Evolutionary conservation across 306 rosid genomes (phyloP), one percentile per base, ranked within the genome.

Genomic region (Cicer pinnatifidum): DNA sequence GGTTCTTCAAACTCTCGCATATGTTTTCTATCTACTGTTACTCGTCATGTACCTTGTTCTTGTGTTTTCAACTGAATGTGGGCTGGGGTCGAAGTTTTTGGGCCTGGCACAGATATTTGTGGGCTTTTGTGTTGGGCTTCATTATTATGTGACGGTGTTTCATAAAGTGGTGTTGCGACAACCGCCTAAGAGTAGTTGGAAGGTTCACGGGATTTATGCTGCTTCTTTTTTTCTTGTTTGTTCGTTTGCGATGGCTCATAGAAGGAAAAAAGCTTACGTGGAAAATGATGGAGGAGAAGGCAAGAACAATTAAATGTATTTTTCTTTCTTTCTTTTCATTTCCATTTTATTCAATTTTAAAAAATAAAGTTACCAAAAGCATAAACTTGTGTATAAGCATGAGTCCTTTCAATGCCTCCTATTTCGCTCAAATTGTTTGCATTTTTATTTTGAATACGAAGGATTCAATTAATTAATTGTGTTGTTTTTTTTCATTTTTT

Each of bases 101-200:
- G 94, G 96, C 86, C 83, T 93, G 75, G 89, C 76, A 70, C 98
- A 93, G 58, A 71, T 77, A 0, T 75, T 89, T 0, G 86, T 93
- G 23, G 98, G 96, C 57, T 75, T 89, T 1, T 71, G 91, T 0
- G 84, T 93, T 4, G 98, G 98, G 46, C 80, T 93, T 5, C 97
- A 93, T 83, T 89, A 91, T 66, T 91, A 93, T 16, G 87, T 93
- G 58, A 81, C 96, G 80, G 98, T 93, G 85, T 93, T 93, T 75
- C 98, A 93, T 47, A 64, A 90, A 58, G 85, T 90, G 7, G 94
- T 93, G 44, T 17, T 84, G 57, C 86, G 67, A 65, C 96, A 88
- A 71, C 91, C 96, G 6, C 98, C 98, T 1, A 85, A 82, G 80
- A 93, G 89, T 1, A 91, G 86, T 71, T 93, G 96, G 97, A 91